phyloP scores from a whole-genome alignment of 805 yeast genomes.

The Kuraishia floccosa region DNA sequence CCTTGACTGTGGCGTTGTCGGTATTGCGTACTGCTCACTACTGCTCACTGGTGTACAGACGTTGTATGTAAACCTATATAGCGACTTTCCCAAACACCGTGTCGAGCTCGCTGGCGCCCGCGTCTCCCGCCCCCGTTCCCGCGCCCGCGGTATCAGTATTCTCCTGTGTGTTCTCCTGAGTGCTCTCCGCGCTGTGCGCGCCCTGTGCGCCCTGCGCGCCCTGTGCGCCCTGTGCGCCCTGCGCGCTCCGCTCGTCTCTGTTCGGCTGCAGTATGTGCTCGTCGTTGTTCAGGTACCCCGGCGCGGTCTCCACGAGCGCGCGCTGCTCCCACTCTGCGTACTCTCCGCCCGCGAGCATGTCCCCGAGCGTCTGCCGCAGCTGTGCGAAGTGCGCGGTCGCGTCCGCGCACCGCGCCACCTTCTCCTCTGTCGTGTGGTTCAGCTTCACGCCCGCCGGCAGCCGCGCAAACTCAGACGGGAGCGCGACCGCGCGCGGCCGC shows the following conservation, averaged over 20 bases:
- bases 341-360: constrained; percentile 5
- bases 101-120: constrained; percentile 1
- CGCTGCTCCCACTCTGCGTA: constrained; percentile 13
- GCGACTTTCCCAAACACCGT: background rate
- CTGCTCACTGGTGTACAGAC: constrained; percentile 3
- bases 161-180: background rate
- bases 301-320: constrained; percentile 9
- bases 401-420: constrained; percentile 2
- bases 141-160: background rate
- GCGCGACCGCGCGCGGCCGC: constrained; percentile 11
- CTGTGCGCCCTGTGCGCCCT: too few species aligned
- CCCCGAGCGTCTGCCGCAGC: constrained; percentile 8
- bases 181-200: constrained; percentile 1
- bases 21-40: constrained; percentile 3
- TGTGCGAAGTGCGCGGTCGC: constrained; percentile 3
- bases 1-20: too few species aligned
- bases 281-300: constrained; percentile 16
- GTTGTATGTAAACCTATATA: background rate
- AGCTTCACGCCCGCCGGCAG: constrained; percentile 6
- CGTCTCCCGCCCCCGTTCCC: background rate
- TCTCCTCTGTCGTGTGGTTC: constrained; percentile 3
- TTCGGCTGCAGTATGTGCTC: constrained; percentile 15
- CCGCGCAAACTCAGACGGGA: constrained; percentile 12
- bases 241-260: background rate
- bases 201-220: too few species aligned